Conservation (phyloP, 2,329 filamentous ascomycete genomes). For the Geosmithia flava region DNA sequence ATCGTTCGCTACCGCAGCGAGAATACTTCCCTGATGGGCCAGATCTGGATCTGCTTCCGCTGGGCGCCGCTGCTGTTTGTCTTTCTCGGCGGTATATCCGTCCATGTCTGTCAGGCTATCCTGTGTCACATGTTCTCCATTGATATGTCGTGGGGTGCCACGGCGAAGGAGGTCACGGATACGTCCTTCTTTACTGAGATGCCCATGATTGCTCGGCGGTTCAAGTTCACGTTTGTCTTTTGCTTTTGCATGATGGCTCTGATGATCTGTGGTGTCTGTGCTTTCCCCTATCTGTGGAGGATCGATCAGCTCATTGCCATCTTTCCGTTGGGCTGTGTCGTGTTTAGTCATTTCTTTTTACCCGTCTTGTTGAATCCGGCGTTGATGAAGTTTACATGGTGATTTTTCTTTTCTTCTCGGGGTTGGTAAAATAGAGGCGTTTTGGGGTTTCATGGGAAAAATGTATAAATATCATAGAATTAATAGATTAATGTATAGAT, state of each 20-base stretch:
- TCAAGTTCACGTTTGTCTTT: conserved; percentile 37
- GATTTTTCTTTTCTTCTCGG: neutral
- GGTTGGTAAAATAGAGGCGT: too few relatives aligned
- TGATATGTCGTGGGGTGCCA: conserved; percentile 39
- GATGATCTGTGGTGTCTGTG: conserved; percentile 35
- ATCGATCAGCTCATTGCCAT: conserved; percentile 47
- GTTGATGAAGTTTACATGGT: conserved; percentile 33
- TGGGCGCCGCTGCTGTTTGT: conserved; percentile 44
- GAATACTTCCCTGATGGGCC: conserved; percentile 33
- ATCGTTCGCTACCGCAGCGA: conserved; percentile 49
- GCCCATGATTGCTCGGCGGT: conserved; percentile 38
- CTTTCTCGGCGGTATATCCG: conserved; percentile 30
- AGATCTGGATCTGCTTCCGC: conserved; percentile 36
- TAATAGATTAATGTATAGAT: too few relatives aligned
- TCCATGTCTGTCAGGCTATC: conserved; percentile 27
- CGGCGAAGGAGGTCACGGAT: conserved; percentile 44
- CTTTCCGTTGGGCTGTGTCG: conserved; percentile 37
- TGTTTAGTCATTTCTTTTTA: conserved; percentile 27
- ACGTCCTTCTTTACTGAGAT: conserved; percentile 45
- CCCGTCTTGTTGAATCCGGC: conserved; percentile 50
- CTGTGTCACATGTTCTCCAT: conserved; percentile 28
- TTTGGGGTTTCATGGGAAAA: too few relatives aligned
- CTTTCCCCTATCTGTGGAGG: conserved; percentile 38
- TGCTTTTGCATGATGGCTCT: conserved; percentile 30
- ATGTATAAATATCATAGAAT: too few relatives aligned